phyloP scores from a whole-genome alignment of 1,139 yeast species.

The Saccharomyces hybrid region DNA sequence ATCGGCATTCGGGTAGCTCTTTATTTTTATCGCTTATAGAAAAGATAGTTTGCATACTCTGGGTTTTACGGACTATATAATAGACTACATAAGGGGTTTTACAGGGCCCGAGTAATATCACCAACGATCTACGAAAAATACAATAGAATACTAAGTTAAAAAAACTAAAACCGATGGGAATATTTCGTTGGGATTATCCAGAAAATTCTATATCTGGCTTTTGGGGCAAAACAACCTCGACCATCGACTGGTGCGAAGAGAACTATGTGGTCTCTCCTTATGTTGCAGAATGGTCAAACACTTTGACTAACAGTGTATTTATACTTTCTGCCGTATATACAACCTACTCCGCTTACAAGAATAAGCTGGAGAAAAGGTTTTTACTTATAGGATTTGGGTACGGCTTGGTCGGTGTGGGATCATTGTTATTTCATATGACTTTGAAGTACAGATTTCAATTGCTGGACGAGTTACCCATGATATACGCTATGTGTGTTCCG shows the following conservation, averaged over 20 bases:
- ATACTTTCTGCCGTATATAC: constrained; percentile 61
- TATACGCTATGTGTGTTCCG: constrained; percentile 91
- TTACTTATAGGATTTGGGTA: constrained; percentile 70
- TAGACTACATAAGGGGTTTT: not conserved
- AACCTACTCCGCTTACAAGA: constrained; percentile 47
- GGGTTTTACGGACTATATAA: not conserved
- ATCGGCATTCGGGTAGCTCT: not conserved
- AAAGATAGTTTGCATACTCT: not conserved
- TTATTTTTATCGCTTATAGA: not conserved
- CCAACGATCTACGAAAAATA: not conserved
- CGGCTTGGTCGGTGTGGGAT: constrained; percentile 82
- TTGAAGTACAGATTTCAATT: constrained; percentile 77
- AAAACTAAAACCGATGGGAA: not conserved
- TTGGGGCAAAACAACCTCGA: constrained; percentile 39
- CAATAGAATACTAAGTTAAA: not conserved
- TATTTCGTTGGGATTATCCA: constrained; percentile 28
- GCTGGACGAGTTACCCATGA: constrained; percentile 92
- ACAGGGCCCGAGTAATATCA: not conserved
- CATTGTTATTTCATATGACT: constrained; percentile 94
- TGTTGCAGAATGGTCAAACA: constrained; percentile 76
- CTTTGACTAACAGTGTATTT: constrained; percentile 65
- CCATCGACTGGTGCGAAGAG: constrained; percentile 95
- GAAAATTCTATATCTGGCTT: constrained; percentile 26
- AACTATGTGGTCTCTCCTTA: constrained; percentile 74
- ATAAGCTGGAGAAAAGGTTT: constrained; percentile 62